Conservation (phyloP, 1,284 basidiomycete genomes). For the Trametes pubescens region DNA sequence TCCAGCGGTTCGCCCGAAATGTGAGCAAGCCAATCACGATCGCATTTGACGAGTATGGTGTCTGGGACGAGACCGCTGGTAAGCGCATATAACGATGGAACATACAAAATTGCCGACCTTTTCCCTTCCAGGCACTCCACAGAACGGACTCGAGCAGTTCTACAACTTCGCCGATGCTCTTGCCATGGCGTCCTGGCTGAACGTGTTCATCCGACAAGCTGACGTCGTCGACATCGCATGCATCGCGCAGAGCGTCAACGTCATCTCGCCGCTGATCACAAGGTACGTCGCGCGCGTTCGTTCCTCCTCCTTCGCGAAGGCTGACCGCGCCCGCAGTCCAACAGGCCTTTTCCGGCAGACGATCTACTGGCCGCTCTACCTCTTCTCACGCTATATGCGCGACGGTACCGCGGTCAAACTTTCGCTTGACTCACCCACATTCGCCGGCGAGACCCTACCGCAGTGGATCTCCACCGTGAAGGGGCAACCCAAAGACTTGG, state of each 20-base stretch:
- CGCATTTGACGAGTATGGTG: conserved; percentile 68
- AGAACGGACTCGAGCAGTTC: conserved; percentile 65
- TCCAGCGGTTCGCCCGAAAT: conserved; percentile 33
- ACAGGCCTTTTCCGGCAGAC: conserved; percentile 59
- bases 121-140: conserved; percentile 43
- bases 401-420: conserved; percentile 54
- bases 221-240: conserved; percentile 70
- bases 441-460: conserved; percentile 56
- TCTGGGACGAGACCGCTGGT: conserved; percentile 53
- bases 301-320: background rate
- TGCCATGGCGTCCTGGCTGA: conserved; percentile 67
- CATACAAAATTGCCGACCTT: background rate
- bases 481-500: conserved; percentile 51
- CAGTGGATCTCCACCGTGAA: conserved; percentile 54
- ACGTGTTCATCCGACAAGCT: conserved; percentile 68
- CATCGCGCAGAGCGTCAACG: conserved; percentile 68
- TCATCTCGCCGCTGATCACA: conserved; percentile 57
- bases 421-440: conserved; percentile 50
- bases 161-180: conserved; percentile 72
- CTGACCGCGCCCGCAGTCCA: conserved; percentile 37
- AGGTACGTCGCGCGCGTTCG: conserved; percentile 24
- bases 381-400: conserved; percentile 64
- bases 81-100: conserved; percentile 1
- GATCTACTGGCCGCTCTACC: conserved; percentile 60
- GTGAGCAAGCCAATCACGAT: conserved; percentile 37